A percentile compares a stretch with the other conserved stretches of the same genome.
These are phyloP conservation scores for Perilla frutescens DNA, from an alignment of 257 asterid species.

Conservation along the genomic window DNA sequence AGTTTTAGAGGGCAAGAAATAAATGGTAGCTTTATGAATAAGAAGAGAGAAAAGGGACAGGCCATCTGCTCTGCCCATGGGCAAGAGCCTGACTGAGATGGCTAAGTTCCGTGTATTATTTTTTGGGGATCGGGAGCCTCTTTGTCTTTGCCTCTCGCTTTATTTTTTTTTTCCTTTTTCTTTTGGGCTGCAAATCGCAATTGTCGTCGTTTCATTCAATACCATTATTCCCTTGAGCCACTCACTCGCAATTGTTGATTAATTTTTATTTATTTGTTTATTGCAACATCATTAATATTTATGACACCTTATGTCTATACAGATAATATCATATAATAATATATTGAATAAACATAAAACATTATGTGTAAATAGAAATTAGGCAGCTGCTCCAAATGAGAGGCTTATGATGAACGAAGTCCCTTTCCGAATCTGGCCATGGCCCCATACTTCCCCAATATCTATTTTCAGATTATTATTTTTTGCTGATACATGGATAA, in stretches of 20 bases:
- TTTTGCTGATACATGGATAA: neutral
- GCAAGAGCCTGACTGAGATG: constrained; percentile 29
- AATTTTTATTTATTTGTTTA: neutral
- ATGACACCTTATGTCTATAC: neutral
- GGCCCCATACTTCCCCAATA: neutral
- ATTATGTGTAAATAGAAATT: neutral
- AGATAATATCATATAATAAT: neutral
- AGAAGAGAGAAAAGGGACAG: constrained; percentile 55
- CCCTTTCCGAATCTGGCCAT: constrained; percentile 36
- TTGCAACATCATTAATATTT: neutral
- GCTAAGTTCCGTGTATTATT: neutral
- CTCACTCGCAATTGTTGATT: constrained; percentile 1
- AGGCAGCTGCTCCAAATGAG: constrained; percentile 22
- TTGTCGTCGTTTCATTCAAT: constrained; percentile 32
- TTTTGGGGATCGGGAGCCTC: constrained; percentile 42
- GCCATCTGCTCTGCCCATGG: constrained; percentile 43
- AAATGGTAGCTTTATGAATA: constrained; percentile 45
- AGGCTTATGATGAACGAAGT: constrained; percentile 34
- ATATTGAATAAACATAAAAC: neutral
- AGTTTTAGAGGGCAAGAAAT: constrained; percentile 38
- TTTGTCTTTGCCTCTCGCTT: constrained; percentile 35
- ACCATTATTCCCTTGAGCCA: constrained; percentile 42
- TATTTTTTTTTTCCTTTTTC: constrained; percentile 46
- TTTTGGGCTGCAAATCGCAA: constrained; percentile 28
- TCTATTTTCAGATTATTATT: neutral